phyloP scores from a whole-genome alignment of 495 filamentous ascomycete species.

The Neurospora sp. region DNA sequence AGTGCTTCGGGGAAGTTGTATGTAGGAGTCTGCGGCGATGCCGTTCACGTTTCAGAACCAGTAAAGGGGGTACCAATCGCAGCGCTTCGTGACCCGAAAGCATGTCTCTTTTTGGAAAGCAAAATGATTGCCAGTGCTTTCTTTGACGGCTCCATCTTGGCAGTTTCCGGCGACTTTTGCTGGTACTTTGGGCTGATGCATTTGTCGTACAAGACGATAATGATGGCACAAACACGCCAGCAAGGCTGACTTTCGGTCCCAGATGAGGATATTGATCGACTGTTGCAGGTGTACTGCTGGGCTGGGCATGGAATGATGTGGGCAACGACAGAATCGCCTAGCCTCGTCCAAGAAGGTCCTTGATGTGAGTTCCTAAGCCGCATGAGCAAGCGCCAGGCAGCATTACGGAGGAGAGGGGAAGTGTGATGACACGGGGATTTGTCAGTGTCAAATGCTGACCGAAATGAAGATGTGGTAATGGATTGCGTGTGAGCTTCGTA shows the following conservation, averaged over 20 bases:
- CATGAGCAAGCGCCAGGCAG: neutral
- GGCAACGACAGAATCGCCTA: neutral
- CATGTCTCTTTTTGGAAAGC: neutral
- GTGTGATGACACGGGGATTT: neutral
- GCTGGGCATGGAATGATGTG: neutral
- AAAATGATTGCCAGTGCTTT: neutral
- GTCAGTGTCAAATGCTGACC: neutral
- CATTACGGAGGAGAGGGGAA: neutral
- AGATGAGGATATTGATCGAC: neutral
- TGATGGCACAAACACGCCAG: neutral
- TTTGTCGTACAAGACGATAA: neutral
- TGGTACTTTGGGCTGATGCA: neutral
- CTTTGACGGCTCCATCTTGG: neutral
- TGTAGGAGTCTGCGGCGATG: neutral
- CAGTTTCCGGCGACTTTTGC: neutral
- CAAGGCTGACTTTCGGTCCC: neutral
- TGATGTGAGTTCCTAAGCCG: neutral
- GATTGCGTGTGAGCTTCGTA: neutral
- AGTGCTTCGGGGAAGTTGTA: neutral
- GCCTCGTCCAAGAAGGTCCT: neutral
- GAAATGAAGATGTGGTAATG: neutral
- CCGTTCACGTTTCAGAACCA: neutral
- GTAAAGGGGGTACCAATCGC: neutral
- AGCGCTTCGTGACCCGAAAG: neutral
- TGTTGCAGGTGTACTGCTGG: neutral